Evolutionary conservation across 2,329 filamentous ascomycete genomes (phyloP).

Genomic region (Ceratocystis destructans): DNA sequence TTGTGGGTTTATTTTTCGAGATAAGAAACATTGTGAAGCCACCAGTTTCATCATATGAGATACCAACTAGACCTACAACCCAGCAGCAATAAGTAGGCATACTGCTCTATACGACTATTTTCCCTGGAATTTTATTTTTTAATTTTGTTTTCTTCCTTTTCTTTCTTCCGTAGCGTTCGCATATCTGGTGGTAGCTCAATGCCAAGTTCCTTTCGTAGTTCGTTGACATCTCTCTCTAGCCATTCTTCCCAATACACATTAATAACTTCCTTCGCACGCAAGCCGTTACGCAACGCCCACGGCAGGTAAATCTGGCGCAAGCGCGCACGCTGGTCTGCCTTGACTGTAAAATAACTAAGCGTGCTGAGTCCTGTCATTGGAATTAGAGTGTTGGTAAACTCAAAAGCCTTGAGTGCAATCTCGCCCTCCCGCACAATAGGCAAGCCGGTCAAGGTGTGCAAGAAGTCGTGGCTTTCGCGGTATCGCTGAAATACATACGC

Average conservation of each 20-base stretch:
- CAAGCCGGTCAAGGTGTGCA: constrained; percentile 83
- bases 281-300: constrained; percentile 79
- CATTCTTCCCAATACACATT: constrained; percentile 98
- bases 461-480: constrained; percentile 94
- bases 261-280: constrained; percentile 64
- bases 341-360: constrained; percentile 74
- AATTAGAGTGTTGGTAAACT: constrained; percentile 85
- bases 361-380: constrained; percentile 90
- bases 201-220: constrained; percentile 58
- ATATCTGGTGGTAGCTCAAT: constrained; percentile 85
- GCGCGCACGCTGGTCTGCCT: constrained; percentile 60
- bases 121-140: constrained; percentile 23
- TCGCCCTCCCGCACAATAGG: constrained; percentile 91
- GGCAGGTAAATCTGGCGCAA: constrained; percentile 70
- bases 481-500: constrained; percentile 99
- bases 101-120: neutral
- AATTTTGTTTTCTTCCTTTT: constrained; percentile 49
- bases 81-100: neutral
- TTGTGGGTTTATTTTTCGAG: neutral
- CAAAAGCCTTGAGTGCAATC: constrained; percentile 92
- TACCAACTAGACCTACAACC: neutral
- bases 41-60: neutral
- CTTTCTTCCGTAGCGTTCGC: constrained; percentile 57
- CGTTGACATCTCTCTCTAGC: constrained; percentile 67
- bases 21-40: neutral